Percentiles rank a stretch among this genome's conserved stretches.
These are phyloP conservation scores for Lachancea sp. DNA, from an alignment of 805 yeast species.

Conservation along the genomic window DNA sequence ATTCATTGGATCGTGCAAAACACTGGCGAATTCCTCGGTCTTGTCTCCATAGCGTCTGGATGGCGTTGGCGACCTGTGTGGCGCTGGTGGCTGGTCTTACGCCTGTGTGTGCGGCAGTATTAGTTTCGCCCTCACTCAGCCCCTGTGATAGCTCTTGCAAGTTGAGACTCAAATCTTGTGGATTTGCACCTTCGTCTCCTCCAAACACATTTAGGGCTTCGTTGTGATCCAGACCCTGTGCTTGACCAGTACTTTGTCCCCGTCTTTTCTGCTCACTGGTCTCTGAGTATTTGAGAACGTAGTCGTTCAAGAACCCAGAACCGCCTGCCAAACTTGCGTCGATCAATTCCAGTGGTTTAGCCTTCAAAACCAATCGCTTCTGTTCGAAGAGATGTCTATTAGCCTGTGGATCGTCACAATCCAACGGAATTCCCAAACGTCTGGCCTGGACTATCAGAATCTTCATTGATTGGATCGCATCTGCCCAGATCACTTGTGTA, in stretches of 20 bases:
- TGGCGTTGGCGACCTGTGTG: slow-evolving; percentile 63
- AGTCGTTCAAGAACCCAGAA: slow-evolving; percentile 52
- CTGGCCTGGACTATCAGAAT: slow-evolving; percentile 70
- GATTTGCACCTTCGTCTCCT: slow-evolving; percentile 10
- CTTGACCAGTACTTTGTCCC: slow-evolving; percentile 49
- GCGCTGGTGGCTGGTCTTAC: slow-evolving; percentile 29
- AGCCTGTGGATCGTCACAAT: slow-evolving; percentile 49
- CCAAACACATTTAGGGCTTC: no score
- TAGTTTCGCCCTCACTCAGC: slow-evolving; percentile 20
- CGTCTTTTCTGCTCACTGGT: slow-evolving; percentile 46
- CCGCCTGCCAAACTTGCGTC: slow-evolving; percentile 68
- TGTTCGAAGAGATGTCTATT: slow-evolving; percentile 40
- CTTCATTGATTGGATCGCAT: slow-evolving; percentile 80
- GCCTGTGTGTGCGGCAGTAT: slow-evolving; percentile 8
- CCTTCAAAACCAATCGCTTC: slow-evolving; percentile 46
- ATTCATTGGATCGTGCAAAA: slow-evolving; percentile 58
- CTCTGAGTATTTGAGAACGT: slow-evolving; percentile 56
- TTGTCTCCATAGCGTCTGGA: slow-evolving; percentile 57
- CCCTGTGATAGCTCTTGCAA: slow-evolving; percentile 22
- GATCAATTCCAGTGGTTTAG: slow-evolving; percentile 54
- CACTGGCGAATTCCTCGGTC: slow-evolving; percentile 63
- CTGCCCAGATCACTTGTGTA: slow-evolving; percentile 87
- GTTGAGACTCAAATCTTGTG: neutral
- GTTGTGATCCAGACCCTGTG: slow-evolving; percentile 27
- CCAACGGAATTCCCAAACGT: slow-evolving; percentile 53